Evolutionary conservation across 768 basidiomycete genomes (phyloP).

Genomic region (Kwoniella heveanensis): DNA sequence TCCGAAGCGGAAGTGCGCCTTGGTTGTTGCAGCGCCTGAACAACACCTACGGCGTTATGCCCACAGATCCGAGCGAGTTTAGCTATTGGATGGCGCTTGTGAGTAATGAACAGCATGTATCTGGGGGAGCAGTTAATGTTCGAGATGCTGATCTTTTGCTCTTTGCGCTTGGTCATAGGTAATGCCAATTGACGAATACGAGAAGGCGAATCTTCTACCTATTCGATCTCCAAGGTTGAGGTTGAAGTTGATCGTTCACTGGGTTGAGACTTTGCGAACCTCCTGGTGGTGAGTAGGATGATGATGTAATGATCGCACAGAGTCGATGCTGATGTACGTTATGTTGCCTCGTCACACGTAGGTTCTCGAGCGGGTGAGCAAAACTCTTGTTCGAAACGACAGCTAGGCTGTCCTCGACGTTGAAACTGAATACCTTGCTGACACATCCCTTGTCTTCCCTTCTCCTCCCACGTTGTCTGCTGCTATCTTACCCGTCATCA

Average conservation of each 20-base stretch:
- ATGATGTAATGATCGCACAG: not conserved
- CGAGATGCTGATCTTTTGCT: not conserved
- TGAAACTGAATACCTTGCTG: not conserved
- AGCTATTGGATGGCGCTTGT: constrained; percentile 86
- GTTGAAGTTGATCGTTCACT: constrained; percentile 81
- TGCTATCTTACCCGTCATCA: constrained; percentile 1
- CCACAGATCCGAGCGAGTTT: constrained; percentile 69
- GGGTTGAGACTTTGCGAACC: constrained; percentile 75
- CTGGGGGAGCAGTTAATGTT: too few relatives aligned
- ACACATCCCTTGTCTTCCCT: not conserved
- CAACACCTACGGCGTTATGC: constrained; percentile 75
- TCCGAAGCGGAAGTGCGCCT: constrained; percentile 74
- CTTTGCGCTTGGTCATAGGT: constrained; percentile 57
- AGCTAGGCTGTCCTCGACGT: too few relatives aligned
- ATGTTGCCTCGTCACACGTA: not conserved
- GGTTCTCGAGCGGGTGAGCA: constrained; percentile 24
- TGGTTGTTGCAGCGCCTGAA: constrained; percentile 90
- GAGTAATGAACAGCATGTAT: constrained; percentile 40
- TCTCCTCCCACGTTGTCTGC: not conserved
- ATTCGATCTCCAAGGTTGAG: constrained; percentile 76
- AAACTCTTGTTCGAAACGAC: too few relatives aligned
- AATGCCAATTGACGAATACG: constrained; percentile 85
- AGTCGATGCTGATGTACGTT: not conserved
- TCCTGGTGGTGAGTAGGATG: constrained; percentile 56
- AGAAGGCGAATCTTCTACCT: constrained; percentile 76